A percentile compares a stretch with the other conserved stretches of the same genome.
Evolutionary conservation across 306 rosid species (phyloP).

Genomic region (Leucaena leucocephala): DNA sequence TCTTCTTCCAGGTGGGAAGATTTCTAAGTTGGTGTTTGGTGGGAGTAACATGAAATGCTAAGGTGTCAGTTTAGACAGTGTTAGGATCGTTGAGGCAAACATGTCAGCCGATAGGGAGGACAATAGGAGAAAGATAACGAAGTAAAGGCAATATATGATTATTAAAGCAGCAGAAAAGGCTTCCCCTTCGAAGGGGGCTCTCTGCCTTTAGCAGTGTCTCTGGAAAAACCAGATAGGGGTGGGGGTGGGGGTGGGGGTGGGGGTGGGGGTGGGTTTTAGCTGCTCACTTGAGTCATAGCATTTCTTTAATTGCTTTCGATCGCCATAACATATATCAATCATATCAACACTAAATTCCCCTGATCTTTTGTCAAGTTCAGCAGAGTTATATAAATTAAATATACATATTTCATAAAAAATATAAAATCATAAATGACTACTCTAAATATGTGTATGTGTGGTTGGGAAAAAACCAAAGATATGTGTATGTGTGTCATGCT

Average conservation of each 20-base stretch:
- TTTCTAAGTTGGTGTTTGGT: conserved; percentile 23
- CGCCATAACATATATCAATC: background rate
- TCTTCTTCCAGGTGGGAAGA: conserved; percentile 31
- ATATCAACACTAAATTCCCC: background rate
- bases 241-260: no score
- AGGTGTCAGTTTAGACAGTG: conserved; percentile 48
- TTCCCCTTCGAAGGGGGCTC: background rate
- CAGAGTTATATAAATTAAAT: background rate
- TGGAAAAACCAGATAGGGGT: background rate
- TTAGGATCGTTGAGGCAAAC: conserved; percentile 52
- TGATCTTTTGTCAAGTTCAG: background rate
- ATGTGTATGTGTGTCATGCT: no score
- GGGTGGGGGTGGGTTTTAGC: background rate
- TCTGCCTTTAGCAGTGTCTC: background rate
- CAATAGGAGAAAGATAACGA: conserved; percentile 2
- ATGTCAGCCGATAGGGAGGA: conserved; percentile 33
- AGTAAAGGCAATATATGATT: background rate
- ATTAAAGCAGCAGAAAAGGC: background rate
- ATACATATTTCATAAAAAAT: no score
- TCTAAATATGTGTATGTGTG: no score
- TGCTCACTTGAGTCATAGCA: background rate
- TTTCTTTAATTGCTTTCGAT: background rate
- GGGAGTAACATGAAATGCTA: conserved; percentile 31
- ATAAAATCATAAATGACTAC: no score
- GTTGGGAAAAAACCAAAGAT: no score